phyloP scores from a whole-genome alignment of 306 rosid genomes.

The Herpetospermum pedunculosum region DNA sequence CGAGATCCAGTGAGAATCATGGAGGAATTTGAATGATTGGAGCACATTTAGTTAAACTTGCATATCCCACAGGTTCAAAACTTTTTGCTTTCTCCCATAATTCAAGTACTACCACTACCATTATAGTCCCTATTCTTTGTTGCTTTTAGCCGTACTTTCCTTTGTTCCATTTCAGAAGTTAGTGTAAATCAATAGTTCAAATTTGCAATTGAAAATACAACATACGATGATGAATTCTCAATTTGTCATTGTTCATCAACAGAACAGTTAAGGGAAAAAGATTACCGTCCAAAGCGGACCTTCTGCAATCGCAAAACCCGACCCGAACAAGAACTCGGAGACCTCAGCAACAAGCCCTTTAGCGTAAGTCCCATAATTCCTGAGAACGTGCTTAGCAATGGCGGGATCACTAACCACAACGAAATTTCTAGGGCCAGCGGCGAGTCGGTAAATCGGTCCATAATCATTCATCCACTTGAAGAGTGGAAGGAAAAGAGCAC shows the following conservation, averaged over 20 bases:
- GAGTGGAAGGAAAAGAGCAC: constrained; percentile 78
- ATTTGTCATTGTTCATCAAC: not conserved
- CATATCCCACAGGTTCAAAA: not conserved
- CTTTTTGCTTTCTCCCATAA: not conserved
- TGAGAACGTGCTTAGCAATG: constrained; percentile 75
- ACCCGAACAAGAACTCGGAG: constrained; percentile 73
- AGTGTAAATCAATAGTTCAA: not conserved
- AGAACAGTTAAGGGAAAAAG: not conserved
- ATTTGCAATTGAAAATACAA: not conserved
- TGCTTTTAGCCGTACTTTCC: too few species aligned
- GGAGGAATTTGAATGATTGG: not conserved
- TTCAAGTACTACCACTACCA: too few species aligned
- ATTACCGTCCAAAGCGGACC: constrained; percentile 95
- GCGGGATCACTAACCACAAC: constrained; percentile 92
- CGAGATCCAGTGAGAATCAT: not conserved
- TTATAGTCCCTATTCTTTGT: too few species aligned
- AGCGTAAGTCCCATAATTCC: constrained; percentile 59
- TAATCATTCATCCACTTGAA: constrained; percentile 82
- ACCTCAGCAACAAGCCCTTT: constrained; percentile 91
- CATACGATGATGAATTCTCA: not conserved
- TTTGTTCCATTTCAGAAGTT: too few species aligned
- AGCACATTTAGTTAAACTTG: not conserved
- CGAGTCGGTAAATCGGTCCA: constrained; percentile 77
- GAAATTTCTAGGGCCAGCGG: constrained; percentile 84
- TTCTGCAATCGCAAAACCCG: constrained; percentile 93